Conservation (phyloP, 1,284 basidiomycete species). For the Tremellales sp. region DNA sequence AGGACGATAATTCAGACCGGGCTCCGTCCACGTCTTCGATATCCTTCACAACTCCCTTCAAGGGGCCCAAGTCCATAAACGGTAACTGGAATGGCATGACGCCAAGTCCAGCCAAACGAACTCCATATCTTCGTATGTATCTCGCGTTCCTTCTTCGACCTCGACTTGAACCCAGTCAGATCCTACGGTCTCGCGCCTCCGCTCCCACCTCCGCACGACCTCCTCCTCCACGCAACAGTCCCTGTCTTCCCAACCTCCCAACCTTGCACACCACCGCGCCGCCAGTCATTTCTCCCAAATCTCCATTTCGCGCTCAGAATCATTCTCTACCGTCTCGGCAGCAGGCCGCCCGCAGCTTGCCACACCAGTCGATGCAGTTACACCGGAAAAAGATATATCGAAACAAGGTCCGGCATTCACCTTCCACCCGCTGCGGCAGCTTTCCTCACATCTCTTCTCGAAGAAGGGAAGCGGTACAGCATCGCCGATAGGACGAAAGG, state of each 20-base stretch:
- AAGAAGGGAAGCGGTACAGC: constrained; percentile 8
- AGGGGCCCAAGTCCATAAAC: constrained; percentile 6
- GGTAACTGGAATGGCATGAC: constrained; percentile 9
- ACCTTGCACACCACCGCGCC: constrained; percentile 20
- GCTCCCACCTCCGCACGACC: constrained; percentile 57
- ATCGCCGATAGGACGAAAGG: constrained; percentile 5
- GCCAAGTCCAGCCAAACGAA: constrained; percentile 11
- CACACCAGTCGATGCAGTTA: constrained; percentile 13
- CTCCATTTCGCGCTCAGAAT: constrained; percentile 37
- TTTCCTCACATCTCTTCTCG: constrained; percentile 56
- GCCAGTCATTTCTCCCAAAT: constrained; percentile 42
- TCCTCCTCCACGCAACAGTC: constrained; percentile 58
- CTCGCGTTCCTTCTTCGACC: constrained; percentile 41
- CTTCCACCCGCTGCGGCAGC: constrained; percentile 57
- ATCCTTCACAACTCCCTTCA: constrained; percentile 5
- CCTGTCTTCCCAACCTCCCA: constrained; percentile 9
- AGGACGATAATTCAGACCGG: constrained; percentile 50
- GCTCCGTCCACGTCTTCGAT: constrained; percentile 52
- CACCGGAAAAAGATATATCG: constrained; percentile 13
- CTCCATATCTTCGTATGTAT: constrained; percentile 20
- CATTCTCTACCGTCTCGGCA: constrained; percentile 28
- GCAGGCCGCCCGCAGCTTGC: constrained; percentile 5
- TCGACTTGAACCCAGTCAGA: too few species aligned
- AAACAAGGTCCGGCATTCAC: constrained; percentile 29
- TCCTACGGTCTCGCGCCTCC: constrained; percentile 75